Percentiles rank a stretch among this genome's conserved stretches.
Evolutionary conservation across 225 moss, liverwort and hornwort genomes (phyloP).

Genomic region (Pseudisothecium myosuroides): DNA sequence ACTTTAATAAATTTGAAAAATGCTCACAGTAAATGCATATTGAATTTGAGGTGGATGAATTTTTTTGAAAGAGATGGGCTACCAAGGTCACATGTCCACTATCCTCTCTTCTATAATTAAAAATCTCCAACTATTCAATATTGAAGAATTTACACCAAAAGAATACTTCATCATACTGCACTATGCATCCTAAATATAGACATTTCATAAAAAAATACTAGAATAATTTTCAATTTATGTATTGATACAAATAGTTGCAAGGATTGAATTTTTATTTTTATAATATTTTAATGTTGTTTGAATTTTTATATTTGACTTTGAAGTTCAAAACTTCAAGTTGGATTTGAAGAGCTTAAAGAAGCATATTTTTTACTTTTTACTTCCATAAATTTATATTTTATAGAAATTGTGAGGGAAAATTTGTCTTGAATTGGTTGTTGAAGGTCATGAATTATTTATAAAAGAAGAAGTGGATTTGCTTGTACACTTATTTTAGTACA

Average conservation of each 20-base stretch:
- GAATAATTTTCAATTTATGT: background rate
- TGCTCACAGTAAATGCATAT: background rate
- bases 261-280: background rate
- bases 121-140: background rate
- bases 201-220: background rate
- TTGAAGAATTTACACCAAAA: too few species aligned
- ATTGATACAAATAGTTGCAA: background rate
- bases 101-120: fast-evolving
- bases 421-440: background rate
- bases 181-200: too few species aligned
- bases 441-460: background rate
- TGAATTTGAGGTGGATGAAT: background rate
- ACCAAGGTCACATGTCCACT: fast-evolving
- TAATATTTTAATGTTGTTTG: background rate
- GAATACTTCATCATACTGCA: too few species aligned
- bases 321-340: background rate
- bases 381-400: fast-evolving
- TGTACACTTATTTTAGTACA: fast-evolving
- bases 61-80: background rate
- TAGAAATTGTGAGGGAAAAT: background rate
- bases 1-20: background rate
- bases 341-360: background rate
- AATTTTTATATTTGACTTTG: background rate
- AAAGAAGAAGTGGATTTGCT: background rate
- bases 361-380: background rate